These are phyloP conservation scores for Adiantum capillusveneris DNA, from an alignment of 75 land plant genomes.

Conservation along the genomic window DNA sequence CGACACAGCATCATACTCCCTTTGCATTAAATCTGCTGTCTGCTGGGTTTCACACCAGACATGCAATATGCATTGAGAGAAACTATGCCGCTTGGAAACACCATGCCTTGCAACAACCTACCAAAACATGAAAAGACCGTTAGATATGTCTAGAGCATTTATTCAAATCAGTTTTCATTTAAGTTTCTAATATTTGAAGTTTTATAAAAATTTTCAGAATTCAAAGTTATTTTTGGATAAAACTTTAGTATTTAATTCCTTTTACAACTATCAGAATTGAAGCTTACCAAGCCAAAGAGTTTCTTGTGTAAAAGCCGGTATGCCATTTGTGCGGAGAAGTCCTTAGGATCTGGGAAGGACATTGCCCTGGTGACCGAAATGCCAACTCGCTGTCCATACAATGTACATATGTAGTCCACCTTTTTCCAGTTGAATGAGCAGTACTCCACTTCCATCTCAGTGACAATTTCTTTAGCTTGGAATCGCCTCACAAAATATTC, in stretches of 20 bases:
- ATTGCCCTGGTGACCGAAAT: slow-evolving; percentile 49
- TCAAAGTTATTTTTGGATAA: no score
- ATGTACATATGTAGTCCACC: slow-evolving; percentile 47
- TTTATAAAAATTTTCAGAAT: no score
- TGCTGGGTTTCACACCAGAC: slow-evolving; percentile 42
- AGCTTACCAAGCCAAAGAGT: slow-evolving; percentile 41
- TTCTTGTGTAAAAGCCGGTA: slow-evolving; percentile 34
- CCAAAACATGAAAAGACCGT: no score
- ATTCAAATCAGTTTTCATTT: no score
- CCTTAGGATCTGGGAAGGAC: slow-evolving; percentile 39
- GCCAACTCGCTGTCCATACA: slow-evolving; percentile 48
- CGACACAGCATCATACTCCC: slow-evolving; percentile 32
- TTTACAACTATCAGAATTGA: no score
- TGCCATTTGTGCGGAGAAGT: slow-evolving; percentile 33
- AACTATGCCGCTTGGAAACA: slow-evolving; percentile 33
- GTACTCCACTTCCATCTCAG: slow-evolving; percentile 54
- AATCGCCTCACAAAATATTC: slow-evolving; percentile 45
- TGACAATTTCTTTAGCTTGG: slow-evolving; percentile 38
- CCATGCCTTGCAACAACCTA: slow-evolving; percentile 49
- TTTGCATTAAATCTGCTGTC: slow-evolving; percentile 24
- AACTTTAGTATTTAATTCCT: no score
- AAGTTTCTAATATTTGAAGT: no score
- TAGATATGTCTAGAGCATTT: no score
- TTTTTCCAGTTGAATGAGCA: slow-evolving; percentile 40
- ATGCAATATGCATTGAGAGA: slow-evolving; percentile 42